phyloP scores from a whole-genome alignment of 371 early-diverging fungal genomes.

The Lichtheimia ornata region DNA sequence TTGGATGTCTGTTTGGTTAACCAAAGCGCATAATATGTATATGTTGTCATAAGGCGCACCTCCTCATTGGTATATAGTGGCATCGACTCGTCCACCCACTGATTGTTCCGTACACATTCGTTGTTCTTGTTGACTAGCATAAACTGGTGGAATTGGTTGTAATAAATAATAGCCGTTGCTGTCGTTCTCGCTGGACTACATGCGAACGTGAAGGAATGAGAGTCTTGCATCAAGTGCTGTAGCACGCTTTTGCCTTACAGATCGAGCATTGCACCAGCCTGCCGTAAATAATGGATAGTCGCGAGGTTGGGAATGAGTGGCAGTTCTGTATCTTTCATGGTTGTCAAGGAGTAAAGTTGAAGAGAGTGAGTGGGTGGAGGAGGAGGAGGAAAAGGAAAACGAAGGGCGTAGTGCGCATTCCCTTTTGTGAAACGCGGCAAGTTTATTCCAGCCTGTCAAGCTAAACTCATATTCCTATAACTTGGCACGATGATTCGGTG shows the following conservation, averaged over 20 bases:
- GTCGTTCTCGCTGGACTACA: conserved; percentile 49
- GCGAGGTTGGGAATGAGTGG: conserved; percentile 22
- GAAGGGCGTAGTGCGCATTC: background rate
- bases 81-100: conserved; percentile 19
- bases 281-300: conserved; percentile 26
- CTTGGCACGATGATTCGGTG: too few relatives aligned
- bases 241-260: conserved; percentile 18
- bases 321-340: background rate
- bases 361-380: too few relatives aligned
- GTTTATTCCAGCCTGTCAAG: too few relatives aligned
- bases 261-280: conserved; percentile 34
- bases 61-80: conserved; percentile 36
- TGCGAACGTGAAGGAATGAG: background rate
- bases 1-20: background rate
- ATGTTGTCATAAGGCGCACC: conserved; percentile 16
- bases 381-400: background rate
- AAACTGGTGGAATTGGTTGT: conserved; percentile 43
- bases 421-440: background rate
- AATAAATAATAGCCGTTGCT: conserved; percentile 48
- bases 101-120: conserved; percentile 17
- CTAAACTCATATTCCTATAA: too few relatives aligned
- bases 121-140: conserved; percentile 24
- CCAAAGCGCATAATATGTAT: background rate
- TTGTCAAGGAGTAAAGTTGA: too few relatives aligned
- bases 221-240: background rate